These are phyloP conservation scores for Collybiopsis confluens DNA, from an alignment of 768 basidiomycete genomes.

Conservation along the genomic window DNA sequence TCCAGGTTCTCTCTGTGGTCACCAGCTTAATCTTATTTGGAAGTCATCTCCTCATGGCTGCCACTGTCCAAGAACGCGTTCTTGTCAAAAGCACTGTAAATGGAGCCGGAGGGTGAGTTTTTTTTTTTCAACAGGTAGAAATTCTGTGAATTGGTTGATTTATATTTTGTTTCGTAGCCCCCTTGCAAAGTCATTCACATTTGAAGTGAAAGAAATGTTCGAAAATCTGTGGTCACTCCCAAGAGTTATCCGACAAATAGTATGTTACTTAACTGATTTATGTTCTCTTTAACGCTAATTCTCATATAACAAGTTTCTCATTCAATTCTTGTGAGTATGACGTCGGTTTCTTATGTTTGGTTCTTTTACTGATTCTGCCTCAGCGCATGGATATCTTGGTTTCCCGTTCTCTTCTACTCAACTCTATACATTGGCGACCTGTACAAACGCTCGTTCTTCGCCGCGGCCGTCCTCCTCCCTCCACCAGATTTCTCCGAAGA, in stretches of 20 bases:
- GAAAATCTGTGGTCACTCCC: constrained; percentile 67
- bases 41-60: constrained; percentile 61
- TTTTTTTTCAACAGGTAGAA: no score
- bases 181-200: constrained; percentile 24
- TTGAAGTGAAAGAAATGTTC: constrained; percentile 67
- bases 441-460: constrained; percentile 50
- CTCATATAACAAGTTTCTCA: no score
- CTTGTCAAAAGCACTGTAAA: constrained; percentile 33
- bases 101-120: constrained; percentile 13
- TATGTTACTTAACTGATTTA: no score
- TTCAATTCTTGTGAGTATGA: constrained; percentile 73
- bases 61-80: constrained; percentile 69
- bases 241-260: constrained; percentile 72
- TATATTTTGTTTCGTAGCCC: constrained; percentile 17
- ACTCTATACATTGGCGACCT: constrained; percentile 87
- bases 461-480: constrained; percentile 10
- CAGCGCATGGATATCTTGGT: constrained; percentile 91
- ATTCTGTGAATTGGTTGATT: neutral
- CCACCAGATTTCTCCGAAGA: neutral
- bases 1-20: constrained; percentile 77
- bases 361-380: neutral
- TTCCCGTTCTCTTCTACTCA: constrained; percentile 86
- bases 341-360: neutral
- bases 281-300: constrained; percentile 25
- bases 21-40: constrained; percentile 63